Percentiles rank a stretch among this genome's conserved stretches.
These are phyloP conservation scores for Colletotrichum truncatum DNA, from an alignment of 2,329 filamentous ascomycete species.

Conservation along the genomic window DNA sequence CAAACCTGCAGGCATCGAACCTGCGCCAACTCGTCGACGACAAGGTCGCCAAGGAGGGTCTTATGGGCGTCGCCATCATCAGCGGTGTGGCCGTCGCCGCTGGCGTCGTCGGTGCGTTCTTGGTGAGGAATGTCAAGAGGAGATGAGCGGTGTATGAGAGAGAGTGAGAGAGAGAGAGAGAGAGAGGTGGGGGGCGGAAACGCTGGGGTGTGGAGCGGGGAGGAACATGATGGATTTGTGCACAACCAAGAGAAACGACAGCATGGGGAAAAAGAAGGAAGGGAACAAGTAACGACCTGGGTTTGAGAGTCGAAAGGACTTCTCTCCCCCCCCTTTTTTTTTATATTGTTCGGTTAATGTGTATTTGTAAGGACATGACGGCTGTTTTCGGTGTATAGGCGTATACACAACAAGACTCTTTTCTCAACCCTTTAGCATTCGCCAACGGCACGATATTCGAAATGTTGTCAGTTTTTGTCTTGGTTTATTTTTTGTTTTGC, in stretches of 20 bases:
- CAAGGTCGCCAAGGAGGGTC: conserved; percentile 92
- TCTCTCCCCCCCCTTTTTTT: not conserved
- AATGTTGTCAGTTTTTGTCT: not conserved
- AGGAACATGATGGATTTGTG: not conserved
- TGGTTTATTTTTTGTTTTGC: not conserved
- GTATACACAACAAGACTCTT: conserved; percentile 19
- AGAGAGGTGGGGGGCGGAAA: too few relatives aligned
- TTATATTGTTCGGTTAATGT: conserved; percentile 13
- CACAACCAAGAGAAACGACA: not conserved
- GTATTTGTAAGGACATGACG: conserved; percentile 28
- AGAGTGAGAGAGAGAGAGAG: too few relatives aligned
- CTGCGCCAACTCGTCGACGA: conserved; percentile 91
- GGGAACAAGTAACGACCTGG: not conserved
- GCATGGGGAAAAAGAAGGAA: not conserved
- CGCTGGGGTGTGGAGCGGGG: not conserved
- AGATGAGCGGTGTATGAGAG: too few relatives aligned
- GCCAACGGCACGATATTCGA: not conserved
- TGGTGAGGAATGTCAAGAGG: conserved; percentile 80
- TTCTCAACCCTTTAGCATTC: not conserved
- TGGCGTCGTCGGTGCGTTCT: conserved; percentile 88
- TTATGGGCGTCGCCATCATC: conserved; percentile 94
- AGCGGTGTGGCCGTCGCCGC: conserved; percentile 92
- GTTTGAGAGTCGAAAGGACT: not conserved
- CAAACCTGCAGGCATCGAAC: conserved; percentile 90
- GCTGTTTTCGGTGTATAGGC: conserved; percentile 25